These are phyloP conservation scores for Aschersonia sp. DNA, from an alignment of 2,329 filamentous ascomycete genomes.

Conservation along the genomic window DNA sequence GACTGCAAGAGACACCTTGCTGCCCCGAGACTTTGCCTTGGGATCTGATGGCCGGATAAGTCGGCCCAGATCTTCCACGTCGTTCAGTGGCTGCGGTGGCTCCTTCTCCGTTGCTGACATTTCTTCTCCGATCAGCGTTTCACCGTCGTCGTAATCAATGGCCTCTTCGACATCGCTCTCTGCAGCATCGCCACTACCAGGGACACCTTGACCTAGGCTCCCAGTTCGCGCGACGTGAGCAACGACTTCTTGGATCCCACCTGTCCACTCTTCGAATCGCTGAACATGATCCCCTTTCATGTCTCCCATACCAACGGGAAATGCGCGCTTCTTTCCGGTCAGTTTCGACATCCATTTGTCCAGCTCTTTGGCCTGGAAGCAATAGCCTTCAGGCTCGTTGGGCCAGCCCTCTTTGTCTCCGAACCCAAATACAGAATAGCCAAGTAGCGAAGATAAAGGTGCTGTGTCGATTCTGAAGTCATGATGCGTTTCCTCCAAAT, in stretches of 20 bases:
- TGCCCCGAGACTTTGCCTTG: slow-evolving; percentile 13
- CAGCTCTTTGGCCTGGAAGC: slow-evolving; percentile 77
- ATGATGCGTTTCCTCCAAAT: slow-evolving; percentile 83
- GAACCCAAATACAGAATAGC: slow-evolving; percentile 89
- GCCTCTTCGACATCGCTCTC: slow-evolving; percentile 71
- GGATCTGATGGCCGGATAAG: slow-evolving; percentile 37
- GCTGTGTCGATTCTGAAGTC: slow-evolving; percentile 93
- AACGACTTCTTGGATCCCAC: slow-evolving; percentile 60
- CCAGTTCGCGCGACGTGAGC: slow-evolving; percentile 45
- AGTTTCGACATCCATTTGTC: slow-evolving; percentile 98
- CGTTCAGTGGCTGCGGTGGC: slow-evolving; percentile 39
- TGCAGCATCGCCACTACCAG: slow-evolving; percentile 66
- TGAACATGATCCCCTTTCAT: slow-evolving; percentile 56
- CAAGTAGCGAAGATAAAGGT: slow-evolving; percentile 59
- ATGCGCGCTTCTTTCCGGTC: slow-evolving; percentile 73
- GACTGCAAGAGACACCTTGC: slow-evolving; percentile 47
- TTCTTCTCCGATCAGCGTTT: slow-evolving; percentile 29
- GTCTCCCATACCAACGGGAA: slow-evolving; percentile 78
- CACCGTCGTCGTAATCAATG: slow-evolving; percentile 43
- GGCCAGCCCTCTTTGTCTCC: slow-evolving; percentile 89
- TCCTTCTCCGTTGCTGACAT: slow-evolving; percentile 19
- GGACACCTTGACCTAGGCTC: slow-evolving; percentile 47
- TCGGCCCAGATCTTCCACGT: slow-evolving; percentile 71
- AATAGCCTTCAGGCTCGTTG: slow-evolving; percentile 79
- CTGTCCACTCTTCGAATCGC: slow-evolving; percentile 62